phyloP scores from a whole-genome alignment of 2,329 filamentous ascomycete genomes.

The Intubia oerlemansii region DNA sequence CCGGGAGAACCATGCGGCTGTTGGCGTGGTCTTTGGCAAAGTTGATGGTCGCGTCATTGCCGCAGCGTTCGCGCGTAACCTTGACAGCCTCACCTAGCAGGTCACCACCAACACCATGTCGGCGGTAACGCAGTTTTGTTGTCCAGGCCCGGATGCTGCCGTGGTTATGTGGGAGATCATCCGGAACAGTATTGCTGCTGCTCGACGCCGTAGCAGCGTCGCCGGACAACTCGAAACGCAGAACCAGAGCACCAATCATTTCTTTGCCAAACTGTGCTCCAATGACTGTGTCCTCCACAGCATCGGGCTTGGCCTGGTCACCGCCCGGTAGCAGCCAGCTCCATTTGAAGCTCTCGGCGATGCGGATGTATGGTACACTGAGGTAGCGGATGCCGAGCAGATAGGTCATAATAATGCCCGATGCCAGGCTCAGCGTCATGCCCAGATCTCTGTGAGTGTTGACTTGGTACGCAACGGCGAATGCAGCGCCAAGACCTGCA shows the following conservation, averaged over 20 bases:
- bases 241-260: slow-evolving; percentile 48
- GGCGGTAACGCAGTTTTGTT: slow-evolving; percentile 45
- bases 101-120: slow-evolving; percentile 48
- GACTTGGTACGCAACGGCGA: slow-evolving; percentile 24
- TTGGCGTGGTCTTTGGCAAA: slow-evolving; percentile 67
- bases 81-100: slow-evolving; percentile 54
- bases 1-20: slow-evolving; percentile 38
- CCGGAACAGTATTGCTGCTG: no score
- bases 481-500: slow-evolving; percentile 20
- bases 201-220: no score
- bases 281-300: slow-evolving; percentile 34
- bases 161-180: no score
- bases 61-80: slow-evolving; percentile 44
- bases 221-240: slow-evolving; percentile 35
- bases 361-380: slow-evolving; percentile 37
- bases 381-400: slow-evolving; percentile 38
- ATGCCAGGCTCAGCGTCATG: slow-evolving; percentile 32
- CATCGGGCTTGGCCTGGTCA: slow-evolving; percentile 10
- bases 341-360: slow-evolving; percentile 39
- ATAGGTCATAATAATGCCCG: slow-evolving; percentile 40
- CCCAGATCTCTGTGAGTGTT: slow-evolving; percentile 25
- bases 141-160: slow-evolving; percentile 71
- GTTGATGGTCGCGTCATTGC: slow-evolving; percentile 42
- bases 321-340: slow-evolving; percentile 29
- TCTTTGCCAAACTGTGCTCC: slow-evolving; percentile 46